These are phyloP conservation scores for Colletotrichum camelliae DNA, from an alignment of 2,329 filamentous ascomycete genomes.

Conservation along the genomic window DNA sequence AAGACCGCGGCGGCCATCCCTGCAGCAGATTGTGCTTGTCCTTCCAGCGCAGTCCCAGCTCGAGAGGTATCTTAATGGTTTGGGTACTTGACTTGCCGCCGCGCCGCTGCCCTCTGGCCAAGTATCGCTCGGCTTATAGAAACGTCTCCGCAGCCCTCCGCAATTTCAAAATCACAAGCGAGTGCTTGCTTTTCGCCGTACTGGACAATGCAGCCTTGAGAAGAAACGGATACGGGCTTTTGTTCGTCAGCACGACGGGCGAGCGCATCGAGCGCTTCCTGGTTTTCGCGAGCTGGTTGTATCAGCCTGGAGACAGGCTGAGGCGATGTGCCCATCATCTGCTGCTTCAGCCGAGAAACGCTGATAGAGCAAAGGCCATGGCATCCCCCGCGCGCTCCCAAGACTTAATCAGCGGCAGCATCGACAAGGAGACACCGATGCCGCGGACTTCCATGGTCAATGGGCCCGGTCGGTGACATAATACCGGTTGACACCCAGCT, in stretches of 20 bases:
- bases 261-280: not conserved
- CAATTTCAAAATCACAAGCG: slow-evolving; percentile 3
- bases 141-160: not conserved
- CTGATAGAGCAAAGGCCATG: not conserved
- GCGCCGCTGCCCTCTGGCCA: not conserved
- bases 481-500: not conserved
- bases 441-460: not conserved
- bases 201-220: not conserved
- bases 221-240: not conserved
- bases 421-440: not conserved
- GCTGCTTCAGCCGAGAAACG: not conserved
- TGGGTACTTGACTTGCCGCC: not conserved
- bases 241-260: not conserved
- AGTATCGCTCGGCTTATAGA: not conserved
- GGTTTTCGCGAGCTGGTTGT: not conserved
- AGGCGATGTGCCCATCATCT: not conserved
- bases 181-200: not conserved
- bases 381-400: not conserved
- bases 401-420: not conserved
- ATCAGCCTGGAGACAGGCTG: not conserved
- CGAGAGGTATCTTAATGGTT: not conserved
- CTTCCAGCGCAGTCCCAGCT: not conserved
- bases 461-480: not conserved
- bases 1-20: not conserved
- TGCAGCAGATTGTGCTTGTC: not conserved